A percentile compares a stretch with the other conserved stretches of the same genome.
These are phyloP conservation scores for Vigna reflexopilosa DNA, from an alignment of 306 rosid species.

Conservation along the genomic window DNA sequence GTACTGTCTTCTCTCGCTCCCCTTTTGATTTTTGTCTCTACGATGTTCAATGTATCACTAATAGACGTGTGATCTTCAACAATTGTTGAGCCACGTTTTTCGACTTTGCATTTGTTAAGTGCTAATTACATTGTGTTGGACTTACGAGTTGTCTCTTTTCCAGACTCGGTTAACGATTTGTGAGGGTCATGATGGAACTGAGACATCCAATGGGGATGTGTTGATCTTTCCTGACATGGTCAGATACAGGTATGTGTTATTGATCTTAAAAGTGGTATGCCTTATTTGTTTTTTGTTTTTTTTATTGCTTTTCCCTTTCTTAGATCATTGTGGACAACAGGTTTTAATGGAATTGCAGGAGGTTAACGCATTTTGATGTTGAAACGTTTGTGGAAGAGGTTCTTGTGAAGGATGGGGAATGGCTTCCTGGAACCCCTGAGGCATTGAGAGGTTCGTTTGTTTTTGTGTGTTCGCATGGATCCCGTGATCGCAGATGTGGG, in stretches of 20 bases:
- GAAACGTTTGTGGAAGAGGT: conserved; percentile 98
- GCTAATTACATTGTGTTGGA: conserved; percentile 11
- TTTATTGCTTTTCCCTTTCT: background rate
- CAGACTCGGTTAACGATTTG: conserved; percentile 92
- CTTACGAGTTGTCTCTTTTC: conserved; percentile 17
- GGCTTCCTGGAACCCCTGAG: conserved; percentile 96
- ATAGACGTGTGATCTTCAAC: background rate
- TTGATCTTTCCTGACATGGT: conserved; percentile 95
- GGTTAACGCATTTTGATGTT: conserved; percentile 94
- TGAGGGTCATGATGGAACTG: conserved; percentile 94
- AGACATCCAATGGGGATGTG: conserved; percentile 96
- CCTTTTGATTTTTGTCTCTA: background rate
- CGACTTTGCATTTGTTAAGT: background rate
- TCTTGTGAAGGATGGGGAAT: conserved; percentile 90
- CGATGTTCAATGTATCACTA: background rate
- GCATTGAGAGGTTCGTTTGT: conserved; percentile 70
- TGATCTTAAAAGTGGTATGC: conserved; percentile 10
- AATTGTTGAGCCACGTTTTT: background rate
- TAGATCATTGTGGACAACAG: conserved; percentile 17
- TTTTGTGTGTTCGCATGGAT: conserved; percentile 91
- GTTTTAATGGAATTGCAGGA: conserved; percentile 61
- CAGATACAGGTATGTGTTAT: conserved; percentile 78
- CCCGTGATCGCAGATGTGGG: conserved; percentile 95
- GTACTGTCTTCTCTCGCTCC: conserved; percentile 36
- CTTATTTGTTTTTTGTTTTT: background rate